Evolutionary conservation across 202 grass and related monocot species (phyloP), one percentile per base, ranked within the genome.

Genomic region (Panicum virgatum): DNA sequence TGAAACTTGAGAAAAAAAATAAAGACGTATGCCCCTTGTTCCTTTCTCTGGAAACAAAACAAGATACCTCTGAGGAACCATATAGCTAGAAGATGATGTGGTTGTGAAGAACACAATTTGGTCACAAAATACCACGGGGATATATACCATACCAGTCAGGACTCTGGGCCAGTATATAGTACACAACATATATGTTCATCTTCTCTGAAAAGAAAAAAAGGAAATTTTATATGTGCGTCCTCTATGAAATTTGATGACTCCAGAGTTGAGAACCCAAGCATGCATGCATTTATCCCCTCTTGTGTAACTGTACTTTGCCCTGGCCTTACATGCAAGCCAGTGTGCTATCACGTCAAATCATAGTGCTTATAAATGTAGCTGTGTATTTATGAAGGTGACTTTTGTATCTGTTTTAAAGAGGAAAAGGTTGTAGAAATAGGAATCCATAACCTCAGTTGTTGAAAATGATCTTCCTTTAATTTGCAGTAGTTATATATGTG

Each of bases 31-130:
- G 7, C 1, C 50, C 51, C 30, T 63, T 14, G 39, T 61, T 70
- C 77, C 32, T 43, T 79, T 85, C 52, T 32, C 54, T 63, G 75
- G 75, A 79, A 72, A 85, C 53, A 84, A 50, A 62, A 53, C 22
- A 38, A 66, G n/a, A 27, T 69, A n/a, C 36, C 5, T 40, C 37
- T 84, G 25, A 47, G 72, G 27, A 47, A 50, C 19, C n/a, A n/a
- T 13, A 23, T 29, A 16, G 3, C 42, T 34, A 62, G 20, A 47
- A 6, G 10, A 20, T 47, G 14, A 56, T 53, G 19, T n/a, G 54
- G 54, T 9, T 26, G 53, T 60, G 53, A 18, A 59, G 62, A 77
- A 58, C 22, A 50, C 63, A 60, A 37, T 48, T 47, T 71, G 51
- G 27, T 69, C 80, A 74, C 62, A 18, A 68, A 69, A 67, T 68